Evolutionary conservation across 202 grass and related monocot genomes (phyloP).

Genomic region (Brachypodium distachyon): DNA sequence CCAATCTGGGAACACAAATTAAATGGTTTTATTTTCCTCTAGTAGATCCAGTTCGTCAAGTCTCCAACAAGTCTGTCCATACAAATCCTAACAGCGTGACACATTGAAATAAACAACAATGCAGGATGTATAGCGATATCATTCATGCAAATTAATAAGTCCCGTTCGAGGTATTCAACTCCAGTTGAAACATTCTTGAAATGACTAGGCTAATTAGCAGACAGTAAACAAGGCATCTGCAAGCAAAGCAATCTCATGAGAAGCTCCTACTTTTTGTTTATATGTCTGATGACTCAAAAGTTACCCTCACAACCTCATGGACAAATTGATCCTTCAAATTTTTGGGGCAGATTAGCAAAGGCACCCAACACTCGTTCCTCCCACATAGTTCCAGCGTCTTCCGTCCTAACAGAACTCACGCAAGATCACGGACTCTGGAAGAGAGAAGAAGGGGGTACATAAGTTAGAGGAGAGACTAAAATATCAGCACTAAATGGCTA

Average conservation of each 20-base stretch:
- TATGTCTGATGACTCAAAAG: slow-evolving; percentile 19
- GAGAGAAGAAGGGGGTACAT: neutral
- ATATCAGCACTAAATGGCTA: neutral
- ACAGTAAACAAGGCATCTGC: slow-evolving; percentile 15
- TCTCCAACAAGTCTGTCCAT: neutral
- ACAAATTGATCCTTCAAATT: slow-evolving; percentile 20
- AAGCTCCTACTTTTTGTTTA: slow-evolving; percentile 13
- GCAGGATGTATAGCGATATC: neutral
- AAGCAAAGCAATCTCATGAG: slow-evolving; percentile 5
- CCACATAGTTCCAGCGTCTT: neutral
- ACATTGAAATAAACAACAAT: neutral
- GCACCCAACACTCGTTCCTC: neutral
- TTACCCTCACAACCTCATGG: slow-evolving; percentile 18
- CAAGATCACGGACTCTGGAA: slow-evolving; percentile 17
- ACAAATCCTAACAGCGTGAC: neutral
- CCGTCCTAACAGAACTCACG: neutral
- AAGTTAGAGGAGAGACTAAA: neutral
- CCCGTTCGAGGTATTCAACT: neutral
- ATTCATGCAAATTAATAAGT: neutral
- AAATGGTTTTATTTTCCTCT: neutral
- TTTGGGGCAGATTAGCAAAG: slow-evolving; percentile 23
- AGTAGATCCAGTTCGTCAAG: slow-evolving; percentile 4
- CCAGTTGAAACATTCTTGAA: slow-evolving; percentile 1
- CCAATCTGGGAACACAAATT: neutral
- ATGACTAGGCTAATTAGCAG: slow-evolving; percentile 25